Base-by-base conservation (phyloP, 225 moss, liverwort and hornwort species). In the Bryum argenteum region DNA sequence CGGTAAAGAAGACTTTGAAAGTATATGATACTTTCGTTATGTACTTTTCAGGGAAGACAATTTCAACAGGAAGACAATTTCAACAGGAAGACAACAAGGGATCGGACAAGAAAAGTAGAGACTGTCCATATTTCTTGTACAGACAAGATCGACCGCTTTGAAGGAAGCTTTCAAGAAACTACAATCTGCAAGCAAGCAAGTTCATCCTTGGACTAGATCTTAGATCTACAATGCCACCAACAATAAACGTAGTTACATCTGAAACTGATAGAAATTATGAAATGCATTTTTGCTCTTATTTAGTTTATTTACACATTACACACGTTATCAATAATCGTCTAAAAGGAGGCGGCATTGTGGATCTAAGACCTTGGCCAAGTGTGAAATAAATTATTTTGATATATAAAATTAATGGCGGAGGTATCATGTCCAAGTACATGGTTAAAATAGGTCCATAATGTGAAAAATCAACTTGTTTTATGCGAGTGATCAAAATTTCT, bases 131-230 rank as follows among this genome's bases (percentile, higher is more conserved):
- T 23, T 12, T 41, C 22, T 53, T 17, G 6, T 40, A 41, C 17
- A 11, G 15, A 23, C 38, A 11, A 72, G 52, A 12, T 33, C 4
- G 33, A 62, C 11, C 8, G 8, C 0, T 39, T 40, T 16, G 10
- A 37, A 21, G 10, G 37, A 63, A n/a, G 42, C 1, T 24, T 24
- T 14, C 54, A 9, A 23, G 54, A 63, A 24, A 24, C 43, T 45
- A 5, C 4, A 33, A 33, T 33, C 33, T 33, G 33, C 37, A 6
- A 73, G n/a, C 43, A 54, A 63, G 21, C 23, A 65, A 47, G 15
- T 74, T 47, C 48, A 58, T 50, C 21, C 74, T 74, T 74, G 66
- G n/a, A 58, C 58, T 33, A 74, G 74, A 66, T 39, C 48, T 74
- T 74, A 66, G 74, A 58, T 74, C 74, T 74, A 48, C 50, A 58